These are phyloP conservation scores for Pichia sp. DNA, from an alignment of 1,139 yeast genomes.

Conservation along the genomic window DNA sequence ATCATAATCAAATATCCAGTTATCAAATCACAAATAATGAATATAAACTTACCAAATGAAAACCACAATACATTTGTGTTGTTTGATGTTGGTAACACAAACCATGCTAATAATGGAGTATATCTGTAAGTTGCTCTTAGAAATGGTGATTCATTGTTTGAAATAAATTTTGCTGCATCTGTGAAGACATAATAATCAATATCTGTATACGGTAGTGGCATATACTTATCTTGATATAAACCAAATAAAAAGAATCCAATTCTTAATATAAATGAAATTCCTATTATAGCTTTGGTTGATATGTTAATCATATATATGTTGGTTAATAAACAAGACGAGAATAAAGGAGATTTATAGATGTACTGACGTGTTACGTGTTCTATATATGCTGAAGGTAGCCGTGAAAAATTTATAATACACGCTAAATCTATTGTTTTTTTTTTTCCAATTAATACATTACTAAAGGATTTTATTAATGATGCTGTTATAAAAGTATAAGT, in stretches of 20 bases:
- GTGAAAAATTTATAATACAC: no score
- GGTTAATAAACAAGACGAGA: neutral
- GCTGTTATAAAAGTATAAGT: conserved; percentile 4
- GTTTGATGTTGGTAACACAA: conserved; percentile 57
- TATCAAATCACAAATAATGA: conserved; percentile 68
- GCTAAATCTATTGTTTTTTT: no score
- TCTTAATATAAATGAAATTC: conserved; percentile 30
- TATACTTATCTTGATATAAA: conserved; percentile 71
- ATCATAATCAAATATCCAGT: conserved; percentile 54
- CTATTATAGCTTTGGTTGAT: conserved; percentile 11
- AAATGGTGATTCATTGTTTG: conserved; percentile 64
- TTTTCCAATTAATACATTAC: conserved; percentile 6
- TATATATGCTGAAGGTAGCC: no score
- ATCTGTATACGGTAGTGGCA: conserved; percentile 84
- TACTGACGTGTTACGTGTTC: no score
- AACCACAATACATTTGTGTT: conserved; percentile 35
- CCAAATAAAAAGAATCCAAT: conserved; percentile 74
- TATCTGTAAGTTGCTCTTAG: conserved; percentile 82
- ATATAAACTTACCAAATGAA: conserved; percentile 73
- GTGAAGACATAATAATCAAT: conserved; percentile 90
- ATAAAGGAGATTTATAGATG: no score
- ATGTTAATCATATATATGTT: neutral
- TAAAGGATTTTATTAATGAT: conserved; percentile 10
- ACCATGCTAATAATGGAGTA: conserved; percentile 85
- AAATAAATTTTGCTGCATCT: conserved; percentile 79